Evolutionary conservation across 768 basidiomycete genomes (phyloP), one percentile per base, ranked within the genome.

Genomic region (Sistotremastrum niveocremeum): DNA sequence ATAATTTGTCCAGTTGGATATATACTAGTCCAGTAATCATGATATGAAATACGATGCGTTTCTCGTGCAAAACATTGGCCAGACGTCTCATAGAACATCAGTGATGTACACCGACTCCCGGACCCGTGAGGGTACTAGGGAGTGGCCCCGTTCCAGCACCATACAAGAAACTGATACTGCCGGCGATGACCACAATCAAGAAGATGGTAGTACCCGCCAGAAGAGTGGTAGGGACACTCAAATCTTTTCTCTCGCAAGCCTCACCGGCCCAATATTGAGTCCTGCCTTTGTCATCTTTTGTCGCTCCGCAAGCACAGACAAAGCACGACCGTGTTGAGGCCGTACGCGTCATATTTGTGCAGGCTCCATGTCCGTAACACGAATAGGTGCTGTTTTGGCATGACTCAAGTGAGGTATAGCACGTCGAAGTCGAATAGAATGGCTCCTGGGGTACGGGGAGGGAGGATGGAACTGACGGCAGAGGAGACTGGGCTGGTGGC

Each of bases 221-320:
- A 42, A 90, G 71, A 10, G 80, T 77, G 51, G 90, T 89, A 11
- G 79, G 76, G 8, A 75, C 76, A 68, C 83, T 87, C 41, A 89
- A 64, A 56, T 90, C 87, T 62, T 76, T 78, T 51, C 78, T 72
- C 66, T 88, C 77, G 52, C 87, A 90, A 51, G 68, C 73, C 44
- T 73, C 70, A 4, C 87, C 87, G 1, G 72, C 85, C 86, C 87
- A 90, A 33, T 60, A 62, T 50, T 79, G 72, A 3, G 70, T 76
- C 58, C 77, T 70, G n/a, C 77, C 71, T 29, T 66, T 60, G 7
- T 69, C 69, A 46, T 71, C 64, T 41, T 70, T 71, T 7, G 76
- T 79, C 30, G 61, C 65, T 1, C 50, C 45, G 50, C 73, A 76
- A 3, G 62, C 57, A 49, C 75, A 76, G 33, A 76, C 68, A 46